Evolutionary conservation across 305 asterid genomes (phyloP).

Genomic region (Fraxinus platypoda): DNA sequence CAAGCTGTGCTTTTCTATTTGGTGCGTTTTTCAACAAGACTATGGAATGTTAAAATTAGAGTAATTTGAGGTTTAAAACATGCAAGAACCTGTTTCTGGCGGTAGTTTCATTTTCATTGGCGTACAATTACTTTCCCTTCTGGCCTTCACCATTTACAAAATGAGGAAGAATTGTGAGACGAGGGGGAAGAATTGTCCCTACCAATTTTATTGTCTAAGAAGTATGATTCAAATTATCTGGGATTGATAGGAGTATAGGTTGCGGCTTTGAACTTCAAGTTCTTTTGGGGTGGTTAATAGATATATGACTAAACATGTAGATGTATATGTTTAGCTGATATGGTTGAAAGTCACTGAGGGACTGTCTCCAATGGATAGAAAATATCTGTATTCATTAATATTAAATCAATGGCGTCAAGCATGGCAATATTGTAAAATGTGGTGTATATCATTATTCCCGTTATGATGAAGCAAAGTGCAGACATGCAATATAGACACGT

Average conservation of each 20-base stretch:
- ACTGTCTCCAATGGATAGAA: background rate
- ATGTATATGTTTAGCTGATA: no score
- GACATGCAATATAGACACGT: background rate
- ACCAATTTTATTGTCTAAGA: background rate
- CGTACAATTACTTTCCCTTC: background rate
- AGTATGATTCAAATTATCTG: background rate
- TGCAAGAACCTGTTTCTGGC: background rate
- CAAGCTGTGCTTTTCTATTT: background rate
- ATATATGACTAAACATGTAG: background rate
- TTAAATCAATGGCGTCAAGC: background rate
- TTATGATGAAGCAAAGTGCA: background rate
- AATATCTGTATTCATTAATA: background rate
- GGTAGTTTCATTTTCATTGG: constrained; percentile 1
- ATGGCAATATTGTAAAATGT: background rate
- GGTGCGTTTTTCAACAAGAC: constrained; percentile 7
- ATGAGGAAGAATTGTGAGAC: background rate
- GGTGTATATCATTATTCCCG: background rate
- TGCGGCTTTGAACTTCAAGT: background rate
- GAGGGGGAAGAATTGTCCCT: background rate
- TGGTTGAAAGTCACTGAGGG: no score
- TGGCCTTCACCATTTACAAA: background rate
- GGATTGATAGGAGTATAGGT: background rate
- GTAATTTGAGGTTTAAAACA: constrained; percentile 2
- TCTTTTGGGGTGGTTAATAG: background rate
- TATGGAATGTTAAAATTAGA: background rate